A percentile compares a stretch with the other conserved stretches of the same genome.
phyloP scores from a whole-genome alignment of 805 yeast species.

The Wickerhamiella allomyrinae region DNA sequence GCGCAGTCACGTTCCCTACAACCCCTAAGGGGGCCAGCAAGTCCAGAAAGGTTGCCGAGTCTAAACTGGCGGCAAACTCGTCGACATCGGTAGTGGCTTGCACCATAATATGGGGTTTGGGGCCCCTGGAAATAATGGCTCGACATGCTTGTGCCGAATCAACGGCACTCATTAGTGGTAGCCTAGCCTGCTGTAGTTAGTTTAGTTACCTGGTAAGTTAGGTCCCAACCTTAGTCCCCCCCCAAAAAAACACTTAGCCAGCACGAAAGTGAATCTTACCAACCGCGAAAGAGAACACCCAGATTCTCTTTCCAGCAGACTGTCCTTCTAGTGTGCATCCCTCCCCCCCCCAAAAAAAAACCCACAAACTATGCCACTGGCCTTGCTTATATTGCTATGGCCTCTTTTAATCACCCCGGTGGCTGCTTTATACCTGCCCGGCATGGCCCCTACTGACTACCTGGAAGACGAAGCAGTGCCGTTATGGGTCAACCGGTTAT shows the following conservation, averaged over 20 bases:
- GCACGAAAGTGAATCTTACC: background rate
- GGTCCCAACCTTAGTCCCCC: too few relatives aligned
- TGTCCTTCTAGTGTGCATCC: conserved; percentile 6
- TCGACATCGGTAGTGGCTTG: conserved; percentile 33
- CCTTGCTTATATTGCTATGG: background rate
- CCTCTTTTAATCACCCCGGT: conserved; percentile 15
- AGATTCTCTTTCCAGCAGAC: background rate
- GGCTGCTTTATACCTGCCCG: conserved; percentile 76
- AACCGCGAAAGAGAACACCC: background rate
- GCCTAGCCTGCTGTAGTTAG: too few relatives aligned
- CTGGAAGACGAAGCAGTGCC: conserved; percentile 57
- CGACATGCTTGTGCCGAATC: background rate
- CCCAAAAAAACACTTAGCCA: background rate
- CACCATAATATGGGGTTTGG: background rate
- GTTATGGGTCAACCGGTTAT: conserved; percentile 74
- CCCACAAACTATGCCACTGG: conserved; percentile 4
- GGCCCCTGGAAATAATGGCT: background rate
- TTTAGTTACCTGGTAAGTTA: too few relatives aligned
- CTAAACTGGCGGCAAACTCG: conserved; percentile 26
- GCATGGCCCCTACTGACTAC: conserved; percentile 90
- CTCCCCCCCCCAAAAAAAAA: conserved; percentile 6
- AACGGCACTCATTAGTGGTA: background rate
- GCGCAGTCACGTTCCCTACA: conserved; percentile 33
- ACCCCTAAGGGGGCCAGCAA: conserved; percentile 41
- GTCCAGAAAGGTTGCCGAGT: conserved; percentile 32